Conservation (phyloP, 176 grass and related monocot genomes). For the Avena sativa region DNA sequence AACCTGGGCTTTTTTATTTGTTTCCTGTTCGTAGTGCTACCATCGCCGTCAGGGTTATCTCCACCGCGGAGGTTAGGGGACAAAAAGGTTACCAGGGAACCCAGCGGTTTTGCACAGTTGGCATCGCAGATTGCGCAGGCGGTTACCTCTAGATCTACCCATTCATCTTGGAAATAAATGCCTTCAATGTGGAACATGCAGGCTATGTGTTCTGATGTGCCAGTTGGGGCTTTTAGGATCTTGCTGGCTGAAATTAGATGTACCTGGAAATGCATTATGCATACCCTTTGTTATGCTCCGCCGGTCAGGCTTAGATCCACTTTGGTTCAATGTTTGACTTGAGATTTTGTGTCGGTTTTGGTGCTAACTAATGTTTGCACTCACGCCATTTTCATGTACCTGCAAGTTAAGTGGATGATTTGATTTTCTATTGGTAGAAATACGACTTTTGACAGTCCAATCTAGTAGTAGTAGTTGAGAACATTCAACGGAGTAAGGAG, state of each 20-base stretch:
- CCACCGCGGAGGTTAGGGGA: not conserved
- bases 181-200: not conserved
- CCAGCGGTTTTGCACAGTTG: too few relatives aligned
- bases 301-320: conserved; percentile 35
- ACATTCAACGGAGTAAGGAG: not conserved
- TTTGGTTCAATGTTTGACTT: conserved; percentile 11
- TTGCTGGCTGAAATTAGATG: not conserved
- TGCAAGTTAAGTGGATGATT: not conserved
- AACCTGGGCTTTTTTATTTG: not conserved
- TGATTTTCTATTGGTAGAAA: not conserved
- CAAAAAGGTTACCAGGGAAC: not conserved
- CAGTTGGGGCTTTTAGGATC: not conserved
- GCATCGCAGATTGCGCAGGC: too few relatives aligned
- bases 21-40: not conserved
- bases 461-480: not conserved
- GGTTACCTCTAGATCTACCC: conserved; percentile 20
- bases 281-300: not conserved
- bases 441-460: not conserved
- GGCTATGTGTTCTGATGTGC: not conserved
- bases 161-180: not conserved
- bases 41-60: not conserved
- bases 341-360: not conserved
- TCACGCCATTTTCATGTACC: not conserved
- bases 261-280: not conserved
- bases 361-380: not conserved